Evolutionary conservation across 73 alveolate genomes (phyloP).

Genomic region (Stentor coeruleus): DNA sequence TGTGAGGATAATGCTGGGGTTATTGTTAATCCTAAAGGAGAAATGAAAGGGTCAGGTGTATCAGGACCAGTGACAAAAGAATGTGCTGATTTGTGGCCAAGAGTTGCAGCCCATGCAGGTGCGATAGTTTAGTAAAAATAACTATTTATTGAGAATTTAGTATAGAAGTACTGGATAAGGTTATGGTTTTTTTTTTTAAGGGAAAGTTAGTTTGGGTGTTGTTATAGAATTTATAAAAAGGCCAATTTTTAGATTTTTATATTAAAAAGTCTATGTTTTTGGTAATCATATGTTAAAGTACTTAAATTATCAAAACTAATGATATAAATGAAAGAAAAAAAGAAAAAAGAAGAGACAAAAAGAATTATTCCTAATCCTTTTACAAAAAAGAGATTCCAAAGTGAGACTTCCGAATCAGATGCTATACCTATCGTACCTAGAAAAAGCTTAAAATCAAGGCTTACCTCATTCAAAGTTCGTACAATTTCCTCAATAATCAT

Average conservation of each 20-base stretch:
- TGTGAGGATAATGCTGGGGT: conserved; percentile 97
- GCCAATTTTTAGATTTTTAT: too few species aligned
- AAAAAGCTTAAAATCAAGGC: neutral
- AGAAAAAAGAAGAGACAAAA: too few species aligned
- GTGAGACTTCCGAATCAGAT: conserved; percentile 25
- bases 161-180: too few species aligned
- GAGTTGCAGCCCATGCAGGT: conserved; percentile 88
- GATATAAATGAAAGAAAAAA: too few species aligned
- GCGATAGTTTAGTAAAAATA: conserved; percentile 73
- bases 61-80: conserved; percentile 96
- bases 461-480: conserved; percentile 51
- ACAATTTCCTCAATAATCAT: conserved; percentile 67
- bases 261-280: too few species aligned
- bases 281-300: too few species aligned
- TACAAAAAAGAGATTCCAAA: conserved; percentile 10
- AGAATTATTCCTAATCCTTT: too few species aligned
- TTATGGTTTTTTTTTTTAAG: too few species aligned
- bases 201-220: too few species aligned
- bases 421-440: neutral
- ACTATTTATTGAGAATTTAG: too few species aligned
- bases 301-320: too few species aligned
- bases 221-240: too few species aligned
- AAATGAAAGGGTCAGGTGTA: conserved; percentile 94
- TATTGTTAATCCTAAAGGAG: conserved; percentile 93
- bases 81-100: conserved; percentile 86